Conservation (phyloP, 2,329 filamentous ascomycete species). For the Cercospora brassicicola region DNA sequence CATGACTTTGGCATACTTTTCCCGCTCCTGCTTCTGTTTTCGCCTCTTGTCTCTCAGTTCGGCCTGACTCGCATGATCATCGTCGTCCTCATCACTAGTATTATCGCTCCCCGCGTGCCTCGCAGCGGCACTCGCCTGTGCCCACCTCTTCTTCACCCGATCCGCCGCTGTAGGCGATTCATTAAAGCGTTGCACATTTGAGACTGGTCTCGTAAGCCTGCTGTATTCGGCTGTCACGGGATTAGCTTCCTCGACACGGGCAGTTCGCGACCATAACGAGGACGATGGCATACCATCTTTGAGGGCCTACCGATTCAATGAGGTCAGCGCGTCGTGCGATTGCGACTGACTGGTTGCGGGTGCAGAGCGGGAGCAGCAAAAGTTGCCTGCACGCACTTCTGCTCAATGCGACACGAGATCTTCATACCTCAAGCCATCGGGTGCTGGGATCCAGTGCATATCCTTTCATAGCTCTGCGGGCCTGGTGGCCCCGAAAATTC, state of each 20-base stretch:
- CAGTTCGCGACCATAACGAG: slow-evolving; percentile 6
- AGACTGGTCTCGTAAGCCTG: slow-evolving; percentile 50
- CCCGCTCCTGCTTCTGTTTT: slow-evolving; percentile 55
- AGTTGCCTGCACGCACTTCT: background rate
- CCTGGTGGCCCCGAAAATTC: slow-evolving; percentile 75
- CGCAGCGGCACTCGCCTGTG: slow-evolving; percentile 68
- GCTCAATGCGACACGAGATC: slow-evolving; percentile 15
- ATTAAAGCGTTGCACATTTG: slow-evolving; percentile 41
- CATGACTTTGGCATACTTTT: slow-evolving; percentile 73
- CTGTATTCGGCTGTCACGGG: slow-evolving; percentile 53
- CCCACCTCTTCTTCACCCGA: slow-evolving; percentile 67
- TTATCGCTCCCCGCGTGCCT: slow-evolving; percentile 71
- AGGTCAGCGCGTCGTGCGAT: slow-evolving; percentile 7
- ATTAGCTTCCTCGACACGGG: slow-evolving; percentile 23
- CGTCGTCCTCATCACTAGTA: slow-evolving; percentile 44
- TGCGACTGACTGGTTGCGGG: background rate
- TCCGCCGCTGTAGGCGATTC: slow-evolving; percentile 13
- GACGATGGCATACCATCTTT: slow-evolving; percentile 36
- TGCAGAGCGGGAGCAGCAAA: background rate
- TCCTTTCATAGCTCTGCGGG: slow-evolving; percentile 68
- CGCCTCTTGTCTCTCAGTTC: slow-evolving; percentile 40
- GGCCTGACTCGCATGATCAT: slow-evolving; percentile 37
- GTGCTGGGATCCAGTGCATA: slow-evolving; percentile 67
- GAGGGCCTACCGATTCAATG: slow-evolving; percentile 30
- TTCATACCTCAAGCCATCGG: slow-evolving; percentile 66